A percentile compares a stretch with the other conserved stretches of the same genome.
Evolutionary conservation across 495 filamentous ascomycete genomes (phyloP).

Genomic region (Choiromyces venosus): DNA sequence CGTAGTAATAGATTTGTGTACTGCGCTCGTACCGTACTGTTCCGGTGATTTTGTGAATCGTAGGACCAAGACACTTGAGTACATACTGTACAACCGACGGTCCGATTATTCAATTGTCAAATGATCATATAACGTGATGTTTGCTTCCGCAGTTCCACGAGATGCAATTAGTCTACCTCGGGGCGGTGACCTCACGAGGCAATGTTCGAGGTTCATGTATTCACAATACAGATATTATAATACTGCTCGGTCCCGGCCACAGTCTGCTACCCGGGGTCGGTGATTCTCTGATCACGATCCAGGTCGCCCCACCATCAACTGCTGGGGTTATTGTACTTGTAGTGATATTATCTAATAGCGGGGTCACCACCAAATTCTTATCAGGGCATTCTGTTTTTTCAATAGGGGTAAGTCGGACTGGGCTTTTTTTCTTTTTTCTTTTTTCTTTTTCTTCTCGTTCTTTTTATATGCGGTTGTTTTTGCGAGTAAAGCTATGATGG

Average conservation of each 20-base stretch:
- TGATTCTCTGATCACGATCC: background rate
- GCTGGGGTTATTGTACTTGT: constrained; percentile 19
- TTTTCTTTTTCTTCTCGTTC: constrained; percentile 4
- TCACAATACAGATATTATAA: background rate
- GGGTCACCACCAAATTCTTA: constrained; percentile 29
- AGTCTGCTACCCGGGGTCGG: background rate
- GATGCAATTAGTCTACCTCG: background rate
- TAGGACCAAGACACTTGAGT: background rate
- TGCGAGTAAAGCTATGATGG: constrained; percentile 10
- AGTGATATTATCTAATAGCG: constrained; percentile 34
- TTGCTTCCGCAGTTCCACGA: background rate
- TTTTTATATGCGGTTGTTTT: background rate
- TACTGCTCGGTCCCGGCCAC: background rate
- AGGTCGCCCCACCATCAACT: constrained; percentile 25
- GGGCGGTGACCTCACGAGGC: background rate
- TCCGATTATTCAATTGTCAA: background rate
- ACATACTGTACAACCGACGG: too few species aligned
- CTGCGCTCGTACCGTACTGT: background rate
- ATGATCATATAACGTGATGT: background rate
- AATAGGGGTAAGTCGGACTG: constrained; percentile 4
- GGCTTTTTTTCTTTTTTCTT: constrained; percentile 11
- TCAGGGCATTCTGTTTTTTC: constrained; percentile 21
- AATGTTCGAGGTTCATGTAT: background rate
- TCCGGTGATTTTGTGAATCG: background rate
- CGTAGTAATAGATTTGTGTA: background rate